phyloP scores from a whole-genome alignment of 441 rosid species.

The Biscutella laevigata region DNA sequence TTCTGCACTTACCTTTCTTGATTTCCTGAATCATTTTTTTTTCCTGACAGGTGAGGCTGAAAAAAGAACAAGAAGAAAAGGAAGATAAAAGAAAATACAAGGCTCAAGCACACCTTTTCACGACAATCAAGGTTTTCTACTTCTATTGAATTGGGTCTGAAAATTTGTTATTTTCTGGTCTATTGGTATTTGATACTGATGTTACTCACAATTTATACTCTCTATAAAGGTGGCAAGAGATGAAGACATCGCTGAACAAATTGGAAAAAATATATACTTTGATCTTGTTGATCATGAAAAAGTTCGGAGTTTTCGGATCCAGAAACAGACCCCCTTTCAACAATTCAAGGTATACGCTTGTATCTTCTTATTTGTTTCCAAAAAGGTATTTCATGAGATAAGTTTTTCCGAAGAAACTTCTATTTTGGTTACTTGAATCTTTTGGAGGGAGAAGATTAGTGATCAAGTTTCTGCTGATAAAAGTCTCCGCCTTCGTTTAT shows the following conservation, averaged over 20 bases:
- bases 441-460: background rate
- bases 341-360: conserved; percentile 55
- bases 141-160: conserved; percentile 1
- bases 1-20: background rate
- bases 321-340: conserved; percentile 65
- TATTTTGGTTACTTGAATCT: background rate
- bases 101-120: conserved; percentile 87
- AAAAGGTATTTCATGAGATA: background rate
- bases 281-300: conserved; percentile 95
- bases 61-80: conserved; percentile 90
- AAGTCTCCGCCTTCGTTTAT: background rate
- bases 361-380: background rate
- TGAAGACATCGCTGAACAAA: conserved; percentile 76
- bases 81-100: conserved; percentile 74
- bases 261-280: conserved; percentile 78
- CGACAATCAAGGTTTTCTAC: conserved; percentile 64
- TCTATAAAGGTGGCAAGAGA: conserved; percentile 71
- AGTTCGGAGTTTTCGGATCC: conserved; percentile 77
- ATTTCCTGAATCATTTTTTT: conserved; percentile 17
- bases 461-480: background rate
- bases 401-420: background rate
- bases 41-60: conserved; percentile 64
- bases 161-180: background rate
- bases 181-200: conserved; percentile 7
- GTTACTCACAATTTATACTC: conserved; percentile 22